Evolutionary conservation across 2,329 filamentous ascomycete genomes (phyloP).

Genomic region (Sporothrix brunneoviolacea): DNA sequence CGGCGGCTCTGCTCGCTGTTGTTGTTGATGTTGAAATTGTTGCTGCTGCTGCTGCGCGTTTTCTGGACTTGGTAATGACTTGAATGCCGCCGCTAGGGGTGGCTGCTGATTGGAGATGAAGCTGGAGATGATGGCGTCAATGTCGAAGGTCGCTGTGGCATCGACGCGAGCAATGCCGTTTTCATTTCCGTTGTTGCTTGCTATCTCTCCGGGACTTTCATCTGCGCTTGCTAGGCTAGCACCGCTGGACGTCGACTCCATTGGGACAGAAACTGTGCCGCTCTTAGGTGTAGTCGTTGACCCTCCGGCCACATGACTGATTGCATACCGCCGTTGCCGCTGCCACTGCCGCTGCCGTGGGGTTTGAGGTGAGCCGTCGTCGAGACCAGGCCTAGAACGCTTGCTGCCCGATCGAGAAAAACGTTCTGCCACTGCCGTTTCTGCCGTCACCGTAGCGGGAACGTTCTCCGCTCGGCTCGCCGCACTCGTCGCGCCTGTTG

Average conservation of each 20-base stretch:
- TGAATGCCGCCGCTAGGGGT: background rate
- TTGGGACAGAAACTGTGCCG: background rate
- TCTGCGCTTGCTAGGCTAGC: background rate
- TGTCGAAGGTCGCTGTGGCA: constrained; percentile 5
- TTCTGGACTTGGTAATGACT: constrained; percentile 3
- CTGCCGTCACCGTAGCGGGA: no score
- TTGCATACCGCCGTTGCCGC: background rate
- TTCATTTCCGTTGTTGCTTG: background rate
- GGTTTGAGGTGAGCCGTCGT: background rate
- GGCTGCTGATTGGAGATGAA: constrained; percentile 6
- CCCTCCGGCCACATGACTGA: background rate
- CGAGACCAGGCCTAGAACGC: background rate
- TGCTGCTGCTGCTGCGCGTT: background rate
- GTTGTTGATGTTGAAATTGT: background rate
- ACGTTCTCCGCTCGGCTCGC: background rate
- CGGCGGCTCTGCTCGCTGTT: background rate
- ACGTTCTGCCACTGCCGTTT: no score
- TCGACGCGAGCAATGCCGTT: no score
- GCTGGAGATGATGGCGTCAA: constrained; percentile 10
- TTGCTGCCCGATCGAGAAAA: background rate
- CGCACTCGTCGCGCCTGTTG: background rate
- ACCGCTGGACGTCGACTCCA: background rate
- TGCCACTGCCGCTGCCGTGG: background rate
- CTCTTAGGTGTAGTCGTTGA: no score
- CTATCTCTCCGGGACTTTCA: background rate